Base-by-base conservation (phyloP, 1,284 basidiomycete genomes). In the Moniliophthora roreri region DNA sequence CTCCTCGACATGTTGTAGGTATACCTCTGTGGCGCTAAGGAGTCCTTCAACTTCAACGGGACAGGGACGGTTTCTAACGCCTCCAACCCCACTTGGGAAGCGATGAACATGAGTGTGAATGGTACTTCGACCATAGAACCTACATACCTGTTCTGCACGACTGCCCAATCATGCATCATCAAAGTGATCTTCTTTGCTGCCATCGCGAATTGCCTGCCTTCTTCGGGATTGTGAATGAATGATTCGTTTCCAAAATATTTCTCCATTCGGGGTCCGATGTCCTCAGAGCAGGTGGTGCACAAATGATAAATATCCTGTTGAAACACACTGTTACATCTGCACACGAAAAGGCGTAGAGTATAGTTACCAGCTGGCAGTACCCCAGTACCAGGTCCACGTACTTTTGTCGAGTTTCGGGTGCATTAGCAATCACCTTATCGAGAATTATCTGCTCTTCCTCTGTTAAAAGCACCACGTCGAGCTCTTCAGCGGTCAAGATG, bases 251-350 rank as follows among this genome's bases (percentile, higher is more conserved):
- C 58, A 24, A 77, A 73, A 58, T 77, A 75, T 56, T 76, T 68
- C 23, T 75, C 70, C 52, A 78, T 70, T 4, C 66, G 67, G 46
- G 67, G 58, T 53, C 66, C 60, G n/a, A 77, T 67, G 16, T 66
- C 59, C 50, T 63, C 59, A 52, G 71, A 56, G 48, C 68, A 65
- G 54, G 53, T 63, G 2, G 66, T 66, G 69, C 70, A 73, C 34
- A 73, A 54, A 44, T 70, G 61, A 57, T 71, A 67, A 11, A 79
- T 60, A 55, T 79, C 70, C 77, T 75, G 36, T 4, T 8, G 13
- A 32, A 13, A 44, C 16, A 24, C 20, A 24, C 15, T 10, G 8
- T 24, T 24, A 18, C 13, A 41, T 41, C 39, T 15, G 13, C 39
- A n/a, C n/a, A n/a, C 7, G 18, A 48, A 42, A 21, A 24, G 35